phyloP scores from a whole-genome alignment of 2,329 filamentous ascomycete genomes.

The Didymella sp. region DNA sequence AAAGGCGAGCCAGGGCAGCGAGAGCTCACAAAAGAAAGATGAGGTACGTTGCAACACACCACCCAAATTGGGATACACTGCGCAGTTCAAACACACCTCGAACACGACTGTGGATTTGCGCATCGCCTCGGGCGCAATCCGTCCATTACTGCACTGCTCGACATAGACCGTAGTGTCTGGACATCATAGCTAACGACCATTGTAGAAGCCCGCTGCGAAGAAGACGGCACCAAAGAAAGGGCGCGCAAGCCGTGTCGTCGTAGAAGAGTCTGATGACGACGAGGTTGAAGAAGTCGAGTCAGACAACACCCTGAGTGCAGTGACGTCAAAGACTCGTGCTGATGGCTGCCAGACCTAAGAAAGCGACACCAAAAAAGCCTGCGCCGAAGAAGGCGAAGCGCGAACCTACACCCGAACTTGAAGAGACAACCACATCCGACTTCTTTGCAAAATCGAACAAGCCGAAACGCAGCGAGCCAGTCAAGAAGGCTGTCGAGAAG shows the following conservation, averaged over 20 bases:
- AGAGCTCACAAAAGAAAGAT: conserved; percentile 41
- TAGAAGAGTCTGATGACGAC: conserved; percentile 77
- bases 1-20: conserved; percentile 56
- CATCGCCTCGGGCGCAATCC: neutral
- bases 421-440: conserved; percentile 67
- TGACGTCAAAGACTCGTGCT: conserved; percentile 26
- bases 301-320: conserved; percentile 4
- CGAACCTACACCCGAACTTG: conserved; percentile 57
- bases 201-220: conserved; percentile 41
- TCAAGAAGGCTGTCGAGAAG: conserved; percentile 42
- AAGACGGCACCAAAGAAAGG: conserved; percentile 53
- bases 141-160: neutral
- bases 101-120: neutral
- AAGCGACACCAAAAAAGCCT: conserved; percentile 63
- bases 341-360: conserved; percentile 45
- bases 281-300: conserved; percentile 53
- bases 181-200: conserved; percentile 13
- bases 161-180: neutral
- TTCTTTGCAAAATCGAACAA: conserved; percentile 68
- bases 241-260: conserved; percentile 58
- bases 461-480: conserved; percentile 58
- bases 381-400: conserved; percentile 64
- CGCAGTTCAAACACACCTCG: too few relatives aligned
- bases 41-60: conserved; percentile 35
- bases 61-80: too few relatives aligned